Percentiles rank a stretch among this genome's conserved stretches.
These are phyloP conservation scores for Auxenochlorella pyrenoidosa DNA, from an alignment of 139 green algal species.

Conservation along the genomic window DNA sequence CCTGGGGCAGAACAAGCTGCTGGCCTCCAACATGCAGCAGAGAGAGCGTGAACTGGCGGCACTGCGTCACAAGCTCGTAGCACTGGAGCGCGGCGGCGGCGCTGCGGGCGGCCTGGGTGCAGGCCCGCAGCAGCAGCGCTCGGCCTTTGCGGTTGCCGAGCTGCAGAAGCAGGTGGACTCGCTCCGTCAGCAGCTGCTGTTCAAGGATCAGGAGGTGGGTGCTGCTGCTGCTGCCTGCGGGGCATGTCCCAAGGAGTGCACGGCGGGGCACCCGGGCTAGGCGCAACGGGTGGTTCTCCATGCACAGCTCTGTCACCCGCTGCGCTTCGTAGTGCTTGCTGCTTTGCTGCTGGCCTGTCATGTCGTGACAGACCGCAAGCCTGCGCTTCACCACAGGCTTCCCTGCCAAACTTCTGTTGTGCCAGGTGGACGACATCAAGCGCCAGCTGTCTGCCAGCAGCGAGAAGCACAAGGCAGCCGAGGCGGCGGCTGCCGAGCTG, in stretches of 20 bases:
- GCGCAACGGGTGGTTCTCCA: too few relatives aligned
- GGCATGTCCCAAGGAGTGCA: too few relatives aligned
- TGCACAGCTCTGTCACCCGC: too few relatives aligned
- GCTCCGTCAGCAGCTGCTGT: slow-evolving; percentile 32
- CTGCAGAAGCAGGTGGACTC: slow-evolving; percentile 44
- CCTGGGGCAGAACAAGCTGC: slow-evolving; percentile 21
- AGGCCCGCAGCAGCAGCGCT: neutral
- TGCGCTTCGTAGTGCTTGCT: too few relatives aligned
- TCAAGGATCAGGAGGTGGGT: slow-evolving; percentile 46
- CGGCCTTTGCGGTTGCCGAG: neutral
- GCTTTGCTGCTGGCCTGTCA: too few relatives aligned
- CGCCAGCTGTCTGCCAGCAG: neutral
- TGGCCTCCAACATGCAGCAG: slow-evolving; percentile 31
- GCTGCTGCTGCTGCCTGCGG: neutral
- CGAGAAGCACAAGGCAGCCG: slow-evolving; percentile 2
- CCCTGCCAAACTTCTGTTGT: neutral
- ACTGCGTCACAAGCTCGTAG: neutral
- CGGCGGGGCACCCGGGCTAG: too few relatives aligned
- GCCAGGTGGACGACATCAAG: slow-evolving; percentile 15
- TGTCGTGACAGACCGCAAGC: too few relatives aligned
- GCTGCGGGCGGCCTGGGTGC: neutral
- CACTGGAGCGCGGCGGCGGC: slow-evolving; percentile 11
- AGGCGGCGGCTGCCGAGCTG: neutral
- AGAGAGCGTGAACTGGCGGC: slow-evolving; percentile 8
- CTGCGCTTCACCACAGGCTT: neutral